Evolutionary conservation across 1,139 yeast species (phyloP).

Genomic region (Hyphopichia wangnamkhiaoensis): DNA sequence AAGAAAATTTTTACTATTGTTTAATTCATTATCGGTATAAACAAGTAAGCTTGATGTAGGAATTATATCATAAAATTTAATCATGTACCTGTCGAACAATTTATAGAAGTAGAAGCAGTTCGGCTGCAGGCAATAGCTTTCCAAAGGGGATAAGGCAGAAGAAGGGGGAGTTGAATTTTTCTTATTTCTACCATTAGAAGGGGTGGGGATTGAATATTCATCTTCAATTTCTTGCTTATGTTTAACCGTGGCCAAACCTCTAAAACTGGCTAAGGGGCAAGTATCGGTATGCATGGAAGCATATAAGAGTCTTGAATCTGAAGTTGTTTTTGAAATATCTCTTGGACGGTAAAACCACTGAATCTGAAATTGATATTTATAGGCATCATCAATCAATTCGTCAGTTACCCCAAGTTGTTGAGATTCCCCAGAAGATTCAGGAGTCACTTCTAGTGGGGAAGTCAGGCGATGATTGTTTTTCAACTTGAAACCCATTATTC

Average conservation of each 20-base stretch:
- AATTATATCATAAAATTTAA: constrained; percentile 74
- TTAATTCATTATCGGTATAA: constrained; percentile 53
- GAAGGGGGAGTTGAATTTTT: constrained; percentile 19
- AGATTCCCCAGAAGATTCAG: constrained; percentile 1
- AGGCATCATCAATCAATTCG: constrained; percentile 34
- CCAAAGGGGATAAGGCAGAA: constrained; percentile 27
- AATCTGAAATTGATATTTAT: constrained; percentile 61
- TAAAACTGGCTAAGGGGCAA: constrained; percentile 72
- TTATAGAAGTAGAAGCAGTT: constrained; percentile 83
- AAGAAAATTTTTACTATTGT: constrained; percentile 58
- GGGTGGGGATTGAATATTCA: constrained; percentile 11
- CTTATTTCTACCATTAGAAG: constrained; percentile 4
- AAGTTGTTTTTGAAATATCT: constrained; percentile 68
- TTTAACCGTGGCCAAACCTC: constrained; percentile 74
- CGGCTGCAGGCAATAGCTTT: constrained; percentile 56
- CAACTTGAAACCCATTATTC: constrained; percentile 73
- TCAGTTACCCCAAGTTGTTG: constrained; percentile 1
- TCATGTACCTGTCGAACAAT: constrained; percentile 83
- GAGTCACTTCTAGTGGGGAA: not conserved
- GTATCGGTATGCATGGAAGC: constrained; percentile 88
- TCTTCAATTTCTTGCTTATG: constrained; percentile 69
- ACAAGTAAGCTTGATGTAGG: constrained; percentile 46
- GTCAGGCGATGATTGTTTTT: constrained; percentile 20
- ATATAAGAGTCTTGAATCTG: constrained; percentile 73
- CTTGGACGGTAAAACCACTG: constrained; percentile 94